Conservation (phyloP, 2,329 filamentous ascomycete genomes). For the Ceratocystis cubensis region DNA sequence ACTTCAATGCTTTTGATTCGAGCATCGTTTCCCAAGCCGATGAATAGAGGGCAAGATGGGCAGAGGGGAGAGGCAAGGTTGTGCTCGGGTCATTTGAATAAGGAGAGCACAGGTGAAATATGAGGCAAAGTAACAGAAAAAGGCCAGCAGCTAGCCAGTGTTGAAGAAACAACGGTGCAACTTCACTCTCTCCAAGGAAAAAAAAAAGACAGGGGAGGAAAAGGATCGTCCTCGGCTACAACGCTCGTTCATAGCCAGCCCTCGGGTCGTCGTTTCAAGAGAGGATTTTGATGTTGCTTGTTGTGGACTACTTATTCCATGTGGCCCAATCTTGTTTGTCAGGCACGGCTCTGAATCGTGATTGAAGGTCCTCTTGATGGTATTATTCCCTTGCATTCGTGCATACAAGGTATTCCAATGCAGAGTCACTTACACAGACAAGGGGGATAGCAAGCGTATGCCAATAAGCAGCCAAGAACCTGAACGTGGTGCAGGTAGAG, state of each 20-base stretch:
- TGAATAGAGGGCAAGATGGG: neutral
- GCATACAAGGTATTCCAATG: neutral
- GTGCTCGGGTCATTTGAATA: too few species aligned
- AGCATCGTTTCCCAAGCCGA: neutral
- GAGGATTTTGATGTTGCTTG: neutral
- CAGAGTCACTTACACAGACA: conserved; percentile 4
- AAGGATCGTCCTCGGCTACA: conserved; percentile 5
- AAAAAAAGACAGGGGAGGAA: neutral
- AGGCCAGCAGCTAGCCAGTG: neutral
- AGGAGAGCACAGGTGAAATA: too few species aligned
- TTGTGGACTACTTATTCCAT: neutral
- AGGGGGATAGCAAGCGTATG: neutral
- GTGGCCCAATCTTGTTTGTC: neutral
- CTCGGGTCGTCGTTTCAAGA: neutral
- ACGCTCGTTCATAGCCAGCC: neutral
- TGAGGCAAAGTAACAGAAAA: too few species aligned
- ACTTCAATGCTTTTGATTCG: neutral
- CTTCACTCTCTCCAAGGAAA: neutral
- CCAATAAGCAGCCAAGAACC: neutral
- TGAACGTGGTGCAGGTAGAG: neutral
- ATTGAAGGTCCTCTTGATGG: neutral
- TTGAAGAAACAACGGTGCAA: neutral
- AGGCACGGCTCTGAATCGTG: too few species aligned
- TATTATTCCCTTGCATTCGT: conserved; percentile 2
- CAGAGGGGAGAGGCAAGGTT: too few species aligned